Base-by-base conservation (phyloP, 345 rosid genomes). In the Gossypium longicalyx region DNA sequence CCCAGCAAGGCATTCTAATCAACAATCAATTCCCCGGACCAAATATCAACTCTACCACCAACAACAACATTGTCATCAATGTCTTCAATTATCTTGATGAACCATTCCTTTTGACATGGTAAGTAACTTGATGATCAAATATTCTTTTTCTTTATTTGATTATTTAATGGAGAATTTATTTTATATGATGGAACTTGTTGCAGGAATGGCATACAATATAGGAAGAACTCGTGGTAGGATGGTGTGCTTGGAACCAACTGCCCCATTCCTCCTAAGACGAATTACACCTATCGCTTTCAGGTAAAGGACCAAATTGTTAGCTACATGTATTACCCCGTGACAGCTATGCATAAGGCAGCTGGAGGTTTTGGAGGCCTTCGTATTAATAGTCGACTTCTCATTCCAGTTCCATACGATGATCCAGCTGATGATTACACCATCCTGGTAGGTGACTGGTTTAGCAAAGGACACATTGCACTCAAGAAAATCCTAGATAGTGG, bases 11-110 rank as follows among this genome's bases (percentile, higher is more conserved):
- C 60, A 93, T 93, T 70, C 90, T 93, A 53, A 90, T 93, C 71
- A 93, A 93, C 57, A 82, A 86, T 19, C 78, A 90, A 48, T 93
- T 91, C 74, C 98, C 97, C 0, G 94, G 97, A 29, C 97, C 98
- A 12, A 56, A 56, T n/a, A 56, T 56, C 10, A 56, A 56, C 23
- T 19, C 60, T 3, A 56, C 60, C 13, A 19, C 12, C 25, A 56
- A 20, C 20, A 56, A 56, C 20, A 19, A 56, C 10, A 19, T 56
- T 19, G 60, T 56, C 12, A 12, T 56, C 25, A 56, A 56, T 56
- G 60, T 56, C 12, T 56, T 56, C 20, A 56, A 56, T 23, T 3
- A 56, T 20, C 60, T 56, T 56, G 60, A 56, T 20, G 60, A 20
- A 4, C 60, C 60, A 9, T 56, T 56, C 60, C 60, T 56, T 56